phyloP scores from a whole-genome alignment of 106 monocot species.

The Dendrobium chrysotoxum region DNA sequence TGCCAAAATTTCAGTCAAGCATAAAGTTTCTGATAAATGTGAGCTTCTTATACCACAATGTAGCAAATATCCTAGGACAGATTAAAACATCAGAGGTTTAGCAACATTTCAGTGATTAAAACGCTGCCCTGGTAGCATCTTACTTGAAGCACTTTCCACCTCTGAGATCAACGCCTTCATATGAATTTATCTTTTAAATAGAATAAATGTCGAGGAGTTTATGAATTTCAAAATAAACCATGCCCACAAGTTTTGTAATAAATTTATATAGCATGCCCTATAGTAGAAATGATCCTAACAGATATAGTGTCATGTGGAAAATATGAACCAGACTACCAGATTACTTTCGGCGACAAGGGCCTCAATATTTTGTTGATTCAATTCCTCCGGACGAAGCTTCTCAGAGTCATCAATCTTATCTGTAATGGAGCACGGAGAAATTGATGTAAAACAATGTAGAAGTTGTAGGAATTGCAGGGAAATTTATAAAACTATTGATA shows the following conservation, averaged over 20 bases:
- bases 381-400: slow-evolving; percentile 90
- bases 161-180: background rate
- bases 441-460: background rate
- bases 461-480: too few species aligned
- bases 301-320: too few species aligned
- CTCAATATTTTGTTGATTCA: slow-evolving; percentile 99
- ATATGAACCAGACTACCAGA: slow-evolving; percentile 42
- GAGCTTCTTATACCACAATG: background rate
- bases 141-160: background rate
- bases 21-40: background rate
- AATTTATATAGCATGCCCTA: too few species aligned
- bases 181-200: too few species aligned
- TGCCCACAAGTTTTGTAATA: too few species aligned
- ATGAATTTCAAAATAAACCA: too few species aligned
- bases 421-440: slow-evolving; percentile 22
- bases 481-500: too few species aligned
- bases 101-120: background rate
- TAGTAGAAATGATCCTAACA: too few species aligned
- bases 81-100: background rate
- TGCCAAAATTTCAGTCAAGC: background rate
- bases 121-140: background rate
- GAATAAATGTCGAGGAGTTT: too few species aligned
- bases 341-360: slow-evolving; percentile 97
- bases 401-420: slow-evolving; percentile 69
- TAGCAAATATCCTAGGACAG: background rate